Percentiles rank a stretch among this genome's conserved stretches.
Conservation (phyloP, 148 eudicot species). For the Diospyros lotus region DNA sequence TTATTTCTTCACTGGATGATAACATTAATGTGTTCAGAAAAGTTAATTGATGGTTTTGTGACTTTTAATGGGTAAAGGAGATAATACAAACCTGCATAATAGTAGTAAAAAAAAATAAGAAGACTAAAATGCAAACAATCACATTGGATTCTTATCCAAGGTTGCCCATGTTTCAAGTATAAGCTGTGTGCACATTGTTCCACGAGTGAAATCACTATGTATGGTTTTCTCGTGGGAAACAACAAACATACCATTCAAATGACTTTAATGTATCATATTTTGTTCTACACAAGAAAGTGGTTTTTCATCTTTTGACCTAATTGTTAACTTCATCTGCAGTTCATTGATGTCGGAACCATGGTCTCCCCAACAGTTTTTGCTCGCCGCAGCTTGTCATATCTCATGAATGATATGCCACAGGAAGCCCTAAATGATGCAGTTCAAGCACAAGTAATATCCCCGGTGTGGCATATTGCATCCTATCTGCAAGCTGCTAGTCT, state of each 20-base stretch:
- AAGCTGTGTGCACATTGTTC: no score
- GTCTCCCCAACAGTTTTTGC: constrained; percentile 83
- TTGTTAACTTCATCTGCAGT: constrained; percentile 42
- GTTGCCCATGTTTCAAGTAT: neutral
- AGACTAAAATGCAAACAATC: neutral
- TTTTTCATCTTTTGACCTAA: constrained; percentile 8
- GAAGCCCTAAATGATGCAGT: constrained; percentile 78
- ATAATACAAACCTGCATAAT: neutral
- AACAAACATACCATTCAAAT: neutral
- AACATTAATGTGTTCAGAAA: neutral
- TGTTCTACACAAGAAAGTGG: neutral
- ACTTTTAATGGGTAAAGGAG: neutral
- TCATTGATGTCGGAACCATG: constrained; percentile 86
- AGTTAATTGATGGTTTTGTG: neutral
- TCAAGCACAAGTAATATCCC: constrained; percentile 80
- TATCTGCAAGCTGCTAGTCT: constrained; percentile 85
- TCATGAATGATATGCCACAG: constrained; percentile 75
- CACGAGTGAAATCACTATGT: no score
- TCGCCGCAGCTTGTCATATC: constrained; percentile 87
- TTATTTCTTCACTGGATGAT: neutral
- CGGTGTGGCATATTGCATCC: constrained; percentile 81
- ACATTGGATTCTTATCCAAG: neutral
- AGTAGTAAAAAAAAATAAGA: neutral
- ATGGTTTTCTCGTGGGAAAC: neutral
- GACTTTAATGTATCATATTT: no score